Conservation (phyloP, 805 yeast species). For the Wickerhamomyces sydowiorum region DNA sequence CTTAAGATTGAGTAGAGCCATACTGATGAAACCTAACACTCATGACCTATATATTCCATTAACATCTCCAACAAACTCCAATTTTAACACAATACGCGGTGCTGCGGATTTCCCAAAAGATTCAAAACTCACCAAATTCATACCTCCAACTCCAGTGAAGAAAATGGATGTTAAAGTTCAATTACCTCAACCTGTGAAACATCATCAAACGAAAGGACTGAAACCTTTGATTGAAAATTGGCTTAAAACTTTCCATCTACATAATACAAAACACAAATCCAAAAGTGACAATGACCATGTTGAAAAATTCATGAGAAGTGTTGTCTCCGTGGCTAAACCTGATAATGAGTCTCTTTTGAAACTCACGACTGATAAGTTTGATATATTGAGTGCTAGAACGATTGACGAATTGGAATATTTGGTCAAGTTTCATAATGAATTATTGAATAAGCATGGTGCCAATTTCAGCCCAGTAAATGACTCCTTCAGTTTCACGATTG, state of each 20-base stretch:
- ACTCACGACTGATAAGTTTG: conserved; percentile 40
- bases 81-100: conserved; percentile 16
- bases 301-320: conserved; percentile 21
- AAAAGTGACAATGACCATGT: conserved; percentile 10
- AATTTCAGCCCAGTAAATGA: conserved; percentile 5
- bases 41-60: conserved; percentile 15
- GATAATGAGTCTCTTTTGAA: conserved; percentile 27
- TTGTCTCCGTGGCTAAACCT: conserved; percentile 21
- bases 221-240: conserved; percentile 16
- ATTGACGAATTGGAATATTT: conserved; percentile 61
- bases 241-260: conserved; percentile 14
- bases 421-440: conserved; percentile 39
- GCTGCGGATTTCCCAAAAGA: conserved; percentile 37
- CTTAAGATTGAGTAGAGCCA: conserved; percentile 11
- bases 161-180: conserved; percentile 43
- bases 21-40: conserved; percentile 2
- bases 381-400: conserved; percentile 64
- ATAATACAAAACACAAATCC: conserved; percentile 4
- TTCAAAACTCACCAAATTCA: conserved; percentile 36
- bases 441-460: conserved; percentile 21
- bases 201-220: conserved; percentile 15
- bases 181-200: conserved; percentile 21
- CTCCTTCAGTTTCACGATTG: conserved; percentile 18
- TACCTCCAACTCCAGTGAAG: conserved; percentile 67
- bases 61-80: conserved; percentile 10